Percentiles rank a stretch among this genome's conserved stretches.
Evolutionary conservation across 257 asterid genomes (phyloP).

Genomic region (Solanum clarkiae): DNA sequence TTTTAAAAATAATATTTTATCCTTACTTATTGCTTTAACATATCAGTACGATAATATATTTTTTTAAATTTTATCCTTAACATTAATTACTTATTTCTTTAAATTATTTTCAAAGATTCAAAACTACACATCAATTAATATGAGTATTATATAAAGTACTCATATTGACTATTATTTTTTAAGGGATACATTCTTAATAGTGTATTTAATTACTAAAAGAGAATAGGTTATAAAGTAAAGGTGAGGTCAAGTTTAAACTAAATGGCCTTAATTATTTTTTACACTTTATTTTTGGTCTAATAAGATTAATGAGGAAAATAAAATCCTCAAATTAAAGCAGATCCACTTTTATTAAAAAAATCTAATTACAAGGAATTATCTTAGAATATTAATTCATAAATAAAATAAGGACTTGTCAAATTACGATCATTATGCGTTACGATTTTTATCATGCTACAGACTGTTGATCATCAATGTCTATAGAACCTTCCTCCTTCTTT

Average conservation of each 20-base stretch:
- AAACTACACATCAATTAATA: neutral
- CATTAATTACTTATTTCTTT: too few relatives aligned
- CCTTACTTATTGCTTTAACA: too few relatives aligned
- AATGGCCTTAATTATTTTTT: neutral
- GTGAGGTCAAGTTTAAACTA: neutral
- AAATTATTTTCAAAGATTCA: too few relatives aligned
- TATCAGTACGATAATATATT: too few relatives aligned
- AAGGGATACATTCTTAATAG: neutral
- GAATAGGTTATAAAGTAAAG: neutral
- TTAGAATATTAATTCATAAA: neutral
- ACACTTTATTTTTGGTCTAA: neutral
- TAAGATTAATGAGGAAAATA: neutral
- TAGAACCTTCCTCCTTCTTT: neutral
- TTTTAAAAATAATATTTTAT: too few relatives aligned
- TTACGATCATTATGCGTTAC: neutral
- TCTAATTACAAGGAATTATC: too few relatives aligned
- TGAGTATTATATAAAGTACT: neutral
- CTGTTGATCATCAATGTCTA: neutral
- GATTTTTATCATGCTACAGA: neutral
- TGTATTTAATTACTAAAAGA: neutral
- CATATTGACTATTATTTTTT: neutral
- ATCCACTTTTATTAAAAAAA: neutral
- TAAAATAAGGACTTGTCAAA: neutral
- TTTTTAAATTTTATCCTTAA: accelerated
- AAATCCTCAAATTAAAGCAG: neutral